Conservation (phyloP, 1,139 yeast genomes). For the Candida tunisiensis region DNA sequence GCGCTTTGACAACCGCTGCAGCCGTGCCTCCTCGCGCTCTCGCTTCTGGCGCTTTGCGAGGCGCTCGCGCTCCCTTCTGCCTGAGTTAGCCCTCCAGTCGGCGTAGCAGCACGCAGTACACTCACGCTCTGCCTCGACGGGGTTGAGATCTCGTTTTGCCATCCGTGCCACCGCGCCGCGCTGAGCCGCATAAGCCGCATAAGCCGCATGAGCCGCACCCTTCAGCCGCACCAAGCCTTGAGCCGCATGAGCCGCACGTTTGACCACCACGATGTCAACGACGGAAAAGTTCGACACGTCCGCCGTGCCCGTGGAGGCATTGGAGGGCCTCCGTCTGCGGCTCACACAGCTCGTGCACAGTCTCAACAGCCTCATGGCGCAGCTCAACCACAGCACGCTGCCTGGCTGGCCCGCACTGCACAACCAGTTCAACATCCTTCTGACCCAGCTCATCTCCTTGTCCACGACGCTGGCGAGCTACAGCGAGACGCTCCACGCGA, state of each 20-base stretch:
- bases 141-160: too few species aligned
- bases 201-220: constrained; percentile 1
- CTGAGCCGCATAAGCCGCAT: too few species aligned
- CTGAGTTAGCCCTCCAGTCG: too few species aligned
- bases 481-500: constrained; percentile 37
- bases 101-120: too few species aligned
- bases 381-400: constrained; percentile 17
- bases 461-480: constrained; percentile 50
- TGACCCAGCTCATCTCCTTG: constrained; percentile 67
- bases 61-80: too few species aligned
- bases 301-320: constrained; percentile 39
- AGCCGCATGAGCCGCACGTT: not conserved
- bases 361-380: constrained; percentile 15
- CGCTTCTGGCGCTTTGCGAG: too few species aligned
- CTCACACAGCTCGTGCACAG: constrained; percentile 32
- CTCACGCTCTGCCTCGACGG: constrained; percentile 13
- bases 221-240: constrained; percentile 7
- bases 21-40: too few species aligned
- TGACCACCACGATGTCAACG: constrained; percentile 1
- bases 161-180: too few species aligned
- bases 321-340: constrained; percentile 43
- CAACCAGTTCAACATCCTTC: constrained; percentile 65
- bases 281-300: not conserved
- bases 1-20: too few species aligned
- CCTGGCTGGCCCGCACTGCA: constrained; percentile 39